These are phyloP conservation scores for Phytophthora pinifolia DNA, from an alignment of 352 stramenopile species.

Conservation along the genomic window DNA sequence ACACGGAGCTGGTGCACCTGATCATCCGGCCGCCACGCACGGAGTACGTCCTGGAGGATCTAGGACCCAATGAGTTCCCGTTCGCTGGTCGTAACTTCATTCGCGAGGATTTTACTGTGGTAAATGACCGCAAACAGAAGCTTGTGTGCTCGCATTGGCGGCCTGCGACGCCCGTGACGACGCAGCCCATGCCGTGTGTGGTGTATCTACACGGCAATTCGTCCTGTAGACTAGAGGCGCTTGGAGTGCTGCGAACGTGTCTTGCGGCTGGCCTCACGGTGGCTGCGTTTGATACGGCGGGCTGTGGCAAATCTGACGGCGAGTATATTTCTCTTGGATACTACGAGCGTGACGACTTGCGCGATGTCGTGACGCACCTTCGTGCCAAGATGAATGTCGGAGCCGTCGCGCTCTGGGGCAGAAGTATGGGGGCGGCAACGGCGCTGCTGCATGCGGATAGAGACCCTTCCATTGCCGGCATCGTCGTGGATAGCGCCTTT, in stretches of 20 bases:
- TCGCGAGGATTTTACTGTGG: slow-evolving; percentile 90
- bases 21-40: slow-evolving; percentile 97
- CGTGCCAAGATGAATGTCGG: slow-evolving; percentile 87
- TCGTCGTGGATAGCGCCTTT: slow-evolving; percentile 98
- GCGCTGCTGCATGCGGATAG: slow-evolving; percentile 96
- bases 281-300: slow-evolving; percentile 97
- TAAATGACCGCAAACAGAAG: slow-evolving; percentile 76
- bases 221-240: slow-evolving; percentile 93
- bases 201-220: slow-evolving; percentile 99
- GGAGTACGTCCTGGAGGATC: slow-evolving; percentile 88
- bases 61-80: slow-evolving; percentile 91
- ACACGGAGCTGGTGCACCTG: slow-evolving; percentile 96
- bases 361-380: slow-evolving; percentile 94
- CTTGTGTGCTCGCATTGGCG: slow-evolving; percentile 96
- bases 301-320: slow-evolving; percentile 95
- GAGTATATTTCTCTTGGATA: slow-evolving; percentile 98
- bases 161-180: slow-evolving; percentile 40
- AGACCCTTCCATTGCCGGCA: slow-evolving; percentile 96
- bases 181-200: slow-evolving; percentile 85
- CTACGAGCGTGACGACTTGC: slow-evolving; percentile 92
- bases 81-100: slow-evolving; percentile 89
- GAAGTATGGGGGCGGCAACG: slow-evolving; percentile 98
- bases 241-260: slow-evolving; percentile 89
- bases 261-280: slow-evolving; percentile 94
- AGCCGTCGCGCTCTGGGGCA: slow-evolving; percentile 97